phyloP scores from a whole-genome alignment of 1,284 basidiomycete species.

The Pholiota adiposa region DNA sequence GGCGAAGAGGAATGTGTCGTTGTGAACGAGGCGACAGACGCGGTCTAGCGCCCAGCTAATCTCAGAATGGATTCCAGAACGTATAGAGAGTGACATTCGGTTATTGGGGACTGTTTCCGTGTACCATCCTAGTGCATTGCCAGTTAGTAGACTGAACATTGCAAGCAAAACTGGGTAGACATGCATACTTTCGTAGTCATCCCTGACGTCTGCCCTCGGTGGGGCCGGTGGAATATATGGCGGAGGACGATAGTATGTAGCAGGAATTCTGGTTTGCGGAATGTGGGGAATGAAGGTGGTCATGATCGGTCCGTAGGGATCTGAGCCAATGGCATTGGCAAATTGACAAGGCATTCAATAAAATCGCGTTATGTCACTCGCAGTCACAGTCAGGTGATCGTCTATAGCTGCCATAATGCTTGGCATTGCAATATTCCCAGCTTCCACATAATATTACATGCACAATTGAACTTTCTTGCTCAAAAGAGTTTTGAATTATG shows the following conservation, averaged over 20 bases:
- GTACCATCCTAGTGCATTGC: slow-evolving; percentile 73
- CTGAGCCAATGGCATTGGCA: not conserved
- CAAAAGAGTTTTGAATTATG: too few relatives aligned
- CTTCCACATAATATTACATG: too few relatives aligned
- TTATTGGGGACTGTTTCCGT: slow-evolving; percentile 74
- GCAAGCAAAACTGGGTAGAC: not conserved
- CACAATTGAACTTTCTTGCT: too few relatives aligned
- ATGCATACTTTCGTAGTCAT: slow-evolving; percentile 75
- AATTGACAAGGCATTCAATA: slow-evolving; percentile 4
- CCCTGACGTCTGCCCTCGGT: slow-evolving; percentile 54
- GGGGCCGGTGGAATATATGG: slow-evolving; percentile 17
- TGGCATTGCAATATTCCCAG: too few relatives aligned
- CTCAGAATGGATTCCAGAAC: slow-evolving; percentile 76
- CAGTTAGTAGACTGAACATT: slow-evolving; percentile 14
- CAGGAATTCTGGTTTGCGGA: slow-evolving; percentile 9
- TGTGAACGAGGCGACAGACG: slow-evolving; percentile 74
- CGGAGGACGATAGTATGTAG: slow-evolving; percentile 24
- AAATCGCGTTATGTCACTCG: slow-evolving; percentile 24
- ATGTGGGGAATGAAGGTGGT: slow-evolving; percentile 23
- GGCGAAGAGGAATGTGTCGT: slow-evolving; percentile 72
- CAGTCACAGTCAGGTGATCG: slow-evolving; percentile 14
- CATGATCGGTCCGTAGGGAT: slow-evolving; percentile 12
- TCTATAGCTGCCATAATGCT: not conserved
- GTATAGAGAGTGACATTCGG: slow-evolving; percentile 80
- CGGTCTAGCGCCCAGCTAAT: slow-evolving; percentile 83